phyloP scores from a whole-genome alignment of 805 yeast species.

The Spathaspora boniae region DNA sequence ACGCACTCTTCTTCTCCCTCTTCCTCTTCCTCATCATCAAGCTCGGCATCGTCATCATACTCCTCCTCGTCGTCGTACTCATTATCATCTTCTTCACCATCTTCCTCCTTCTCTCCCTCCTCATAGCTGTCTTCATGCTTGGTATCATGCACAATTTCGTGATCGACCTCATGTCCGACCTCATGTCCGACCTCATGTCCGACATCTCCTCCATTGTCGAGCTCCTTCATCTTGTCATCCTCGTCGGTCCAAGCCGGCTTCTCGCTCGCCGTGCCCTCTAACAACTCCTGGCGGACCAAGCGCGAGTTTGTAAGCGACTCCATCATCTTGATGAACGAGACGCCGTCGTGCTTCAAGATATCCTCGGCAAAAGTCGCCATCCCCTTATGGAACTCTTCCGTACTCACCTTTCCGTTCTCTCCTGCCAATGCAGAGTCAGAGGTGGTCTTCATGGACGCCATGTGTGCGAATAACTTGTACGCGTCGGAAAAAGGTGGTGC shows the following conservation, averaged over 20 bases:
- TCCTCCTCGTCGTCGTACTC: constrained; percentile 24
- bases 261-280: constrained; percentile 12
- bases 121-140: constrained; percentile 19
- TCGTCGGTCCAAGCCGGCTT: constrained; percentile 19
- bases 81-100: constrained; percentile 25
- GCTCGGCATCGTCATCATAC: constrained; percentile 31
- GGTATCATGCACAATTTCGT: no score
- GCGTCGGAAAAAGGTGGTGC: constrained; percentile 22
- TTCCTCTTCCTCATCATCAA: constrained; percentile 37
- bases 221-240: constrained; percentile 11
- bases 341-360: constrained; percentile 72
- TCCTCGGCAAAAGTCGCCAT: constrained; percentile 64
- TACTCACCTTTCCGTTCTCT: no score
- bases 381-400: constrained; percentile 23
- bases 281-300: constrained; percentile 25
- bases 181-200: constrained; percentile 9
- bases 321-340: constrained; percentile 72
- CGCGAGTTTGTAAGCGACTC: constrained; percentile 63
- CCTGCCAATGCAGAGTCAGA: constrained; percentile 1
- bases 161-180: constrained; percentile 21
- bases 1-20: constrained; percentile 41
- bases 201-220: constrained; percentile 1
- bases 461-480: constrained; percentile 17
- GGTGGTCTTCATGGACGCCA: constrained; percentile 6
- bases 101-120: constrained; percentile 26